Conservation (phyloP, 768 basidiomycete species). For the Panaeolus papilionaceus region DNA sequence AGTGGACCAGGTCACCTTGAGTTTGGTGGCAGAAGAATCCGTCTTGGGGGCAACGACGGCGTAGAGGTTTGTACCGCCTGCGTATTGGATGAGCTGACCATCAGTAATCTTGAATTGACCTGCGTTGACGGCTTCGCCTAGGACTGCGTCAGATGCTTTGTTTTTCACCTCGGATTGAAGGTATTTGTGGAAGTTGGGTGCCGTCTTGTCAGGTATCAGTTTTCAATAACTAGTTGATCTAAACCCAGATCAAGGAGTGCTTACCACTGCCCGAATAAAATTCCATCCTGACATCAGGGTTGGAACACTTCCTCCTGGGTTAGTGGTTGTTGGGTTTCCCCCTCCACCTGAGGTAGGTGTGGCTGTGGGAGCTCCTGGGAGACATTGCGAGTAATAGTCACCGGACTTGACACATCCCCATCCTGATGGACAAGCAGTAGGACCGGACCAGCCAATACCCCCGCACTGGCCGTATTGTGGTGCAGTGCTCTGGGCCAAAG, state of each 20-base stretch:
- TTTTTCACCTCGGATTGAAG: slow-evolving; percentile 55
- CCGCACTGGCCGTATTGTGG: slow-evolving; percentile 54
- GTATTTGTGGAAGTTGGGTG: slow-evolving; percentile 68
- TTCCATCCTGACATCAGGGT: slow-evolving; percentile 21
- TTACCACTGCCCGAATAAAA: slow-evolving; percentile 28
- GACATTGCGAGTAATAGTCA: slow-evolving; percentile 59
- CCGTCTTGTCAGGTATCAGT: slow-evolving; percentile 40
- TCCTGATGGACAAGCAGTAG: slow-evolving; percentile 54
- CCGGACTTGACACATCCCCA: slow-evolving; percentile 52
- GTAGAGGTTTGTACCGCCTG: slow-evolving; percentile 50
- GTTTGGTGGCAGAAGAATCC: slow-evolving; percentile 52
- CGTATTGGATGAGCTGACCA: slow-evolving; percentile 62
- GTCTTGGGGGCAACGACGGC: slow-evolving; percentile 54
- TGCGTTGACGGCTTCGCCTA: slow-evolving; percentile 56
- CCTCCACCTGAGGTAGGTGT: slow-evolving; percentile 33
- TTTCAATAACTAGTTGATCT: background rate
- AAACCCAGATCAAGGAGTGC: background rate
- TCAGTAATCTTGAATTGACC: slow-evolving; percentile 61
- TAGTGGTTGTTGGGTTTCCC: slow-evolving; percentile 33
- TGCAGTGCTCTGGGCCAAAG: slow-evolving; percentile 33
- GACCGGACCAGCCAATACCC: slow-evolving; percentile 56
- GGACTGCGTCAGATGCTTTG: slow-evolving; percentile 53
- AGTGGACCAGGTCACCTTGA: slow-evolving; percentile 54
- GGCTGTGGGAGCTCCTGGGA: slow-evolving; percentile 46
- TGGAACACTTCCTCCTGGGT: slow-evolving; percentile 14